A percentile compares a stretch with the other conserved stretches of the same genome.
Evolutionary conservation across 2,329 filamentous ascomycete genomes (phyloP).

Genomic region (Calonectria crousiana): DNA sequence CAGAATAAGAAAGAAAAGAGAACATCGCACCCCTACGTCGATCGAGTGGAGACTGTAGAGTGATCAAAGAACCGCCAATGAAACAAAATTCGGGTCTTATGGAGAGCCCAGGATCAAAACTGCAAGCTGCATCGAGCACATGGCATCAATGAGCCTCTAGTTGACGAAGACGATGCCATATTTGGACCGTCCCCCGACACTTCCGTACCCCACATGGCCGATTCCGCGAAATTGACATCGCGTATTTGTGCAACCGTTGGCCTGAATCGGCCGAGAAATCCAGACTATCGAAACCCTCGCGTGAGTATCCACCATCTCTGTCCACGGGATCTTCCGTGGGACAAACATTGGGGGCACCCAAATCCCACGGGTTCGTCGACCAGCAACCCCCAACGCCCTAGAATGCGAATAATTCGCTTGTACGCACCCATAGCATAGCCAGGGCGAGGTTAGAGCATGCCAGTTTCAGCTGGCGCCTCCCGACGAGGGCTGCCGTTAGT

Average conservation of each 20-base stretch:
- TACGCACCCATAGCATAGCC: not conserved
- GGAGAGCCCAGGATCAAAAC: not conserved
- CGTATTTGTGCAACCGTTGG: not conserved
- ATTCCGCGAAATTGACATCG: not conserved
- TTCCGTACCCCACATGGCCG: not conserved
- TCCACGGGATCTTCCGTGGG: not conserved
- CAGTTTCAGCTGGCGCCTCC: not conserved
- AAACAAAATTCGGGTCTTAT: not conserved
- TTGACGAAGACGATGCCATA: not conserved
- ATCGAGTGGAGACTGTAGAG: constrained; percentile 4
- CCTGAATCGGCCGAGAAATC: constrained; percentile 4
- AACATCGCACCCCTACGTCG: constrained; percentile 7
- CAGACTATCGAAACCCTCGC: constrained; percentile 14
- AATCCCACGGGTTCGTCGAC: not conserved
- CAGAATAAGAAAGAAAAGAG: not conserved
- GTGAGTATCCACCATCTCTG: not conserved
- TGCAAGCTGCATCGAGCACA: not conserved
- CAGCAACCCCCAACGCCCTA: not conserved
- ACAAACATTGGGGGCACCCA: not conserved
- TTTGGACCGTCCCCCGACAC: not conserved
- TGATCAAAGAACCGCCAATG: not conserved
- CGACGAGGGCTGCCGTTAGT: not conserved
- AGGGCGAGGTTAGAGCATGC: not conserved
- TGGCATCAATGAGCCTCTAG: not conserved
- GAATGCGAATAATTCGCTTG: not conserved